Conservation (phyloP, 805 yeast genomes). For the Candida ulmi region DNA sequence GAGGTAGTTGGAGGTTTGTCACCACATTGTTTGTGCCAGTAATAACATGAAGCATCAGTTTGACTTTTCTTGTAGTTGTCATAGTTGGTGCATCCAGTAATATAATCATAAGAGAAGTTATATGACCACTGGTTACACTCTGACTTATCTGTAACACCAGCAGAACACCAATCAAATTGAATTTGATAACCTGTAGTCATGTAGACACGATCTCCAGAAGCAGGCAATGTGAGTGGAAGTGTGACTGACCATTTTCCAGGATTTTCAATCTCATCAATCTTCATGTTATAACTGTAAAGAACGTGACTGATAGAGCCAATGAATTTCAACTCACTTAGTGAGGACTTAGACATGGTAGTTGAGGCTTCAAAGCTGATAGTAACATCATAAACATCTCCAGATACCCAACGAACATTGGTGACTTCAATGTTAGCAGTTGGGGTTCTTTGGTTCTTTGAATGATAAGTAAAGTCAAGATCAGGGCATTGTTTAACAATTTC, state of each 20-base stretch:
- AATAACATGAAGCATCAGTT: conserved; percentile 16
- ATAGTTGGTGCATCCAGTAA: conserved; percentile 16
- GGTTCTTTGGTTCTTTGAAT: conserved; percentile 6
- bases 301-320: conserved; percentile 8
- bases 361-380: conserved; percentile 9
- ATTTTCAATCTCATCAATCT: conserved; percentile 3
- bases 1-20: too few species aligned
- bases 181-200: conserved; percentile 13
- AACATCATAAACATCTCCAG: conserved; percentile 11
- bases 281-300: conserved; percentile 9
- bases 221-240: neutral
- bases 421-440: conserved; percentile 11
- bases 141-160: conserved; percentile 16
- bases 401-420: conserved; percentile 9
- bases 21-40: conserved; percentile 20
- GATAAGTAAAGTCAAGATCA: conserved; percentile 10
- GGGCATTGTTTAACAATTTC: conserved; percentile 6
- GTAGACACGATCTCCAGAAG: conserved; percentile 4
- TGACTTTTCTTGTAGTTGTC: conserved; percentile 17
- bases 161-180: conserved; percentile 22
- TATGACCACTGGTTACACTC: conserved; percentile 17
- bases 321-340: conserved; percentile 15
- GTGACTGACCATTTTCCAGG: conserved; percentile 8
- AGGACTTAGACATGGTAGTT: conserved; percentile 8
- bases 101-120: conserved; percentile 17